Conservation (phyloP, 441 rosid species). For the Euphorbia celastroides region DNA sequence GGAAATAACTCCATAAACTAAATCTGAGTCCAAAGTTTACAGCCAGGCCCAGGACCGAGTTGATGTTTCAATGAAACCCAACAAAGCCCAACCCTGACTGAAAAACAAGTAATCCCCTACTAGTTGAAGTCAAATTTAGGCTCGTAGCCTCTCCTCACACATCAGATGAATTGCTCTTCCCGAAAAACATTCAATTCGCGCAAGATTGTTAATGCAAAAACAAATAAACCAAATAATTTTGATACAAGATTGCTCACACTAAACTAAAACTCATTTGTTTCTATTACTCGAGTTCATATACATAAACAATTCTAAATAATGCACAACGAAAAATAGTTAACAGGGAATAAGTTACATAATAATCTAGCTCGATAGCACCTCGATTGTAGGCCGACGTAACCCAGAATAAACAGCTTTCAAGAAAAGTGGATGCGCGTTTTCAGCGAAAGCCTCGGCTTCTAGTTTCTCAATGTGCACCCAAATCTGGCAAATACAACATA, state of each 20-base stretch:
- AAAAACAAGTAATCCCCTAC: too few species aligned
- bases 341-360: not conserved
- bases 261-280: conserved; percentile 5
- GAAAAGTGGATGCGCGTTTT: conserved; percentile 74
- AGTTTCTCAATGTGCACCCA: conserved; percentile 86
- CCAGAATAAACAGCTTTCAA: conserved; percentile 68
- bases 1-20: too few species aligned
- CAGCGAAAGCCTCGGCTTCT: conserved; percentile 58
- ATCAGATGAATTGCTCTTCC: too few species aligned
- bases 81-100: too few species aligned
- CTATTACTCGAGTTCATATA: not conserved
- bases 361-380: conserved; percentile 16
- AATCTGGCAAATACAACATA: conserved; percentile 41
- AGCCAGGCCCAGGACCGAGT: too few species aligned
- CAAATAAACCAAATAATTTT: not conserved
- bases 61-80: too few species aligned
- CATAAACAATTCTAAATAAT: not conserved
- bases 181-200: too few species aligned
- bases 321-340: not conserved
- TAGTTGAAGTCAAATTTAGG: too few species aligned
- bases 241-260: not conserved
- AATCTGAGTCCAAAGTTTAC: too few species aligned
- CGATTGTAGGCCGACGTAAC: conserved; percentile 32
- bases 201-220: too few species aligned
- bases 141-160: too few species aligned